Evolutionary conservation across 345 rosid species (phyloP), one percentile per base, ranked within the genome.

Genomic region (Hibiscus mutabilis): DNA sequence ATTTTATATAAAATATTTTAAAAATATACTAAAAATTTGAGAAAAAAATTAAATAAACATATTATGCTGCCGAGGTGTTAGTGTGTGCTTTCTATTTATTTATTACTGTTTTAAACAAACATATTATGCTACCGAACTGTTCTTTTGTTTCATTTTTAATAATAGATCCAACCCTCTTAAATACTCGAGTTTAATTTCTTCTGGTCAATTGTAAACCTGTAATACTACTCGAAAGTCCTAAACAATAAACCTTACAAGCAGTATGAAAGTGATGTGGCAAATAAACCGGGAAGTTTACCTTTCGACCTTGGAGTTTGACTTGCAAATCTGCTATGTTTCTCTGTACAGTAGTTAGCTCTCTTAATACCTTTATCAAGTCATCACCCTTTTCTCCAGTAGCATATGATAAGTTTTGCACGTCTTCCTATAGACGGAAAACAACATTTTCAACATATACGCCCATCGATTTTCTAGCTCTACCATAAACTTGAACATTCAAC

Each of bases 241-340:
- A 8, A n/a, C 18, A 46, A 35, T n/a, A n/a, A 55, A 29, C 46
- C 18, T 31, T 69, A 37, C 33, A 44, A 12, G 27, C 53, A 7
- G 62, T 29, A 69, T 24, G 9, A 53, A 22, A 74, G 49, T 6
- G 31, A 47, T 16, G 57, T 4, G 16, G 52, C 14, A 15, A 15
- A 47, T 15, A 47, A 15, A 47, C 1, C n/a, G 13, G 7, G 6
- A 47, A 14, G n/a, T 1, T 47, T 47, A 47, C n/a, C n/a, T 92
- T 96, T 76, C 99, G 84, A 57, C 99, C 99, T 84, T 96, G 97
- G 79, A 96, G 93, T 78, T 96, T 97, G 22, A 91, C 98, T 81
- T 91, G 99, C 70, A 92, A 83, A 75, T 96, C 99, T 18, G 97
- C 90, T 58, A 90, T 96, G 81, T 92, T 92, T 61, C 98, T 86